phyloP scores from a whole-genome alignment of 768 basidiomycete species.

The Rhodotorula graminis region DNA sequence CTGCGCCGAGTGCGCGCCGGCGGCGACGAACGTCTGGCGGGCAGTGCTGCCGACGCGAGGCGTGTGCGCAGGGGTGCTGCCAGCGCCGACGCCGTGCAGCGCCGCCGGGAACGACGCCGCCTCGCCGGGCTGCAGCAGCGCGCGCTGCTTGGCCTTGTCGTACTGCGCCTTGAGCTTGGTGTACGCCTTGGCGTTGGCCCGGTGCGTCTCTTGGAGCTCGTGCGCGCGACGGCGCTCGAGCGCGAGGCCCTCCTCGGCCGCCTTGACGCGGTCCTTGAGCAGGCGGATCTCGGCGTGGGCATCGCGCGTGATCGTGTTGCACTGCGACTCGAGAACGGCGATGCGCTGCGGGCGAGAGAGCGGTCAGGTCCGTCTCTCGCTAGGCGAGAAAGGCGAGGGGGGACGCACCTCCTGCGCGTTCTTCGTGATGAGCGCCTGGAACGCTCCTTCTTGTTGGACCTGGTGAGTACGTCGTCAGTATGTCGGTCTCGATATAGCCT shows the following conservation, averaged over 20 bases:
- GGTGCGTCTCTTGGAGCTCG: constrained; percentile 42
- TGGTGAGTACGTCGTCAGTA: background rate
- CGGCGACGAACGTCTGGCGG: constrained; percentile 5
- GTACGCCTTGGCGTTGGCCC: constrained; percentile 42
- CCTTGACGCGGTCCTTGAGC: constrained; percentile 3
- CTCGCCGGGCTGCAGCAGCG: constrained; percentile 2
- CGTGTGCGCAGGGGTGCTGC: background rate
- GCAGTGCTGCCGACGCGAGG: background rate
- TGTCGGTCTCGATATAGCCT: accelerated
- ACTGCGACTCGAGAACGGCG: constrained; percentile 34
- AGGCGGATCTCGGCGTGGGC: constrained; percentile 21
- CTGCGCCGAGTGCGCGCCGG: background rate
- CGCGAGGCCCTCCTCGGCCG: constrained; percentile 35
- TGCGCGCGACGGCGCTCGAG: constrained; percentile 33
- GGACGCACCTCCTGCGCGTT: constrained; percentile 28
- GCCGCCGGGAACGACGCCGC: background rate
- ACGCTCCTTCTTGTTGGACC: constrained; percentile 31
- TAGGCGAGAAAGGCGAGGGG: too few species aligned
- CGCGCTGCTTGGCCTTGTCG: constrained; percentile 38
- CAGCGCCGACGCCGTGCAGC: background rate
- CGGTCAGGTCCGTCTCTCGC: background rate
- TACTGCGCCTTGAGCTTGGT: constrained; percentile 42
- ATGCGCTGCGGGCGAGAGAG: constrained; percentile 6
- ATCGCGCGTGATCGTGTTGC: constrained; percentile 26
- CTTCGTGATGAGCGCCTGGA: constrained; percentile 35